These are phyloP conservation scores for Sungouiella blattae DNA, from an alignment of 805 yeast species.

Conservation along the genomic window DNA sequence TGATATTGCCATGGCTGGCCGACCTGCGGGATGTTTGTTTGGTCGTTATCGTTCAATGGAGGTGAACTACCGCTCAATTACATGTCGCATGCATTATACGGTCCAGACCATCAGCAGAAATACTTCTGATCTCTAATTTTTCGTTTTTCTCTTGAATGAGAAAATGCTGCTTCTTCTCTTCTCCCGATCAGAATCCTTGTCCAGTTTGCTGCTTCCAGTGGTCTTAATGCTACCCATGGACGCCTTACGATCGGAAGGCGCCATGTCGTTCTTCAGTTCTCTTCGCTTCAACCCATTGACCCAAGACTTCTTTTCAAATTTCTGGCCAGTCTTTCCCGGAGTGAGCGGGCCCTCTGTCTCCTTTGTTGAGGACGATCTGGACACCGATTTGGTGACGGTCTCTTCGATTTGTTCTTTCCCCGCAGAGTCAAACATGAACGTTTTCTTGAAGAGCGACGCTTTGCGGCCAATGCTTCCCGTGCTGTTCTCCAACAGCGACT, in stretches of 20 bases:
- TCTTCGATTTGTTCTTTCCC: constrained; percentile 11
- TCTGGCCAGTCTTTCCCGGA: constrained; percentile 1
- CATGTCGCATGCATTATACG: too few relatives aligned
- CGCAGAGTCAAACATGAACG: constrained; percentile 24
- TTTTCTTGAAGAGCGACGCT: constrained; percentile 27
- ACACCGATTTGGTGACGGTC: constrained; percentile 6
- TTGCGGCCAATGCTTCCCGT: constrained; percentile 7
- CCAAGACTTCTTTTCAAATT: constrained; percentile 36
- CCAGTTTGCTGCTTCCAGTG: constrained; percentile 6
- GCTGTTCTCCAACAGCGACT: not conserved
- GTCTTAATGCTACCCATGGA: constrained; percentile 19
- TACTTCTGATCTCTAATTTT: not conserved
- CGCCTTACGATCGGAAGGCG: constrained; percentile 15
- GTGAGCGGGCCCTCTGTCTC: not conserved
- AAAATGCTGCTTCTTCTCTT: constrained; percentile 30
- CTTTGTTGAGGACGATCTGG: constrained; percentile 10
- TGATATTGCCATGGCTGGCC: too few relatives aligned
- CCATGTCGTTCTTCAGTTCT: constrained; percentile 20
- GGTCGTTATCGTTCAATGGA: too few relatives aligned
- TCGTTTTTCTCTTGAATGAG: constrained; percentile 30
- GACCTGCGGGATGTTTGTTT: too few relatives aligned
- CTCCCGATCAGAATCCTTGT: constrained; percentile 6
- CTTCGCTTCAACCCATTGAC: constrained; percentile 36
- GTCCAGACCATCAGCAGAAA: too few relatives aligned
- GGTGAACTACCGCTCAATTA: too few relatives aligned